Base-by-base conservation (phyloP, 1,284 basidiomycete genomes). In the Trichosporon ovoides region DNA sequence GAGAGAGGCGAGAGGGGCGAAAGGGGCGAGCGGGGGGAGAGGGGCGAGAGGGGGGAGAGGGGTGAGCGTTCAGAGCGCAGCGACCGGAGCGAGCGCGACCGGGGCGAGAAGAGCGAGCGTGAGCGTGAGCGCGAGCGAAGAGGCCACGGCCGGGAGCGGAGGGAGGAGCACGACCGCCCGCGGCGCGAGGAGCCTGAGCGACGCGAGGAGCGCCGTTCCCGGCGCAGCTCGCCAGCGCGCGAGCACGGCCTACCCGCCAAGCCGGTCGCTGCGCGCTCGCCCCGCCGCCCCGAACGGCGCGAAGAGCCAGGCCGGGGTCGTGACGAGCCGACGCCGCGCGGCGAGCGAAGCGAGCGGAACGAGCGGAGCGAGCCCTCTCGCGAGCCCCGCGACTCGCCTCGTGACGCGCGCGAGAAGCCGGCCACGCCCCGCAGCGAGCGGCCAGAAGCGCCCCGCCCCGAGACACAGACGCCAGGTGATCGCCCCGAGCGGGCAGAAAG, bases 1-100 rank as follows among this genome's bases (percentile, higher is more conserved):
- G 53, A 38, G 7, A 52, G 56, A 20, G 40, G 49, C 19, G 55
- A n/a, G n/a, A n/a, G n/a, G n/a, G n/a, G n/a, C n/a, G n/a, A n/a
- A n/a, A n/a, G n/a, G n/a, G n/a, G n/a, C n/a, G n/a, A n/a, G n/a
- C n/a, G n/a, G n/a, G n/a, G n/a, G n/a, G n/a, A n/a, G n/a, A n/a
- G n/a, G n/a, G n/a, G n/a, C n/a, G n/a, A n/a, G n/a, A n/a, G n/a
- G n/a, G n/a, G n/a, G n/a, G n/a, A n/a, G n/a, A n/a, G n/a, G n/a
- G n/a, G n/a, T n/a, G n/a, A n/a, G n/a, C n/a, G n/a, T n/a, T n/a
- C n/a, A n/a, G n/a, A 35, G 3, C 55, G 55, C 6, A 46, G 54
- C 14, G 46, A 49, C 16, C 46, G 38, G 20, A 37, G 20, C 24
- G 54, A 53, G n/a, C 54, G 53, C 18, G n/a, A n/a, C n/a, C n/a